Evolutionary conservation across 1,139 yeast species (phyloP).

Genomic region (Magnusiomyces suaveolens): DNA sequence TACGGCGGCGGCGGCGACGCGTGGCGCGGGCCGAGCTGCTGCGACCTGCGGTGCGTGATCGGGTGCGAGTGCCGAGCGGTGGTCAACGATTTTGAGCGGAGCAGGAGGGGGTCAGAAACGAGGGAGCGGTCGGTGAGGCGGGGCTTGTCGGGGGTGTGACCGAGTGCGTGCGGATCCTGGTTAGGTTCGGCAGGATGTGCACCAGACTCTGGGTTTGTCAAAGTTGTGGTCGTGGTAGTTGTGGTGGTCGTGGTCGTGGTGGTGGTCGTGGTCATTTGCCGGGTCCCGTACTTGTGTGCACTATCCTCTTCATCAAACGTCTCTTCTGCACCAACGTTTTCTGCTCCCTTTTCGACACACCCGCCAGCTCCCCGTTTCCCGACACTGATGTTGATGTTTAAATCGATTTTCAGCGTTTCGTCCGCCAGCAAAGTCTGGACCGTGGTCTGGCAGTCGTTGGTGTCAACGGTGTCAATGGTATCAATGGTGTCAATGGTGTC

Average conservation of each 20-base stretch:
- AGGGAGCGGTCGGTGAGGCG: background rate
- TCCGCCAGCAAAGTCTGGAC: background rate
- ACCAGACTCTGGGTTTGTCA: slow-evolving; percentile 14
- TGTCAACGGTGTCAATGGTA: background rate
- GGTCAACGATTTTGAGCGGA: background rate
- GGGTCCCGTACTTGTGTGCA: background rate
- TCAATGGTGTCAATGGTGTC: background rate
- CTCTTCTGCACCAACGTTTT: background rate
- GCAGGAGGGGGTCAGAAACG: background rate
- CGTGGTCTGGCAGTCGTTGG: no score
- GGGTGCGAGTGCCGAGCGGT: background rate
- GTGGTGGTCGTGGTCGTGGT: background rate
- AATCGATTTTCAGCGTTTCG: background rate
- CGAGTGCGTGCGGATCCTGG: no score
- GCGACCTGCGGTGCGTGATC: background rate
- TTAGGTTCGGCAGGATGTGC: no score
- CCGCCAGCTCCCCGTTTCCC: background rate
- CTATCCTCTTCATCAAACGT: background rate
- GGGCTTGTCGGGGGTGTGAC: no score
- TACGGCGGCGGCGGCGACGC: background rate
- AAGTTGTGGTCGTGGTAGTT: background rate
- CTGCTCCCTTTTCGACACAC: background rate
- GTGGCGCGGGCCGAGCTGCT: background rate
- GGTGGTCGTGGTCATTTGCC: background rate
- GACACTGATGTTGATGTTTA: background rate